Base-by-base conservation (phyloP, 345 rosid genomes). In the Alliaria petiolata region DNA sequence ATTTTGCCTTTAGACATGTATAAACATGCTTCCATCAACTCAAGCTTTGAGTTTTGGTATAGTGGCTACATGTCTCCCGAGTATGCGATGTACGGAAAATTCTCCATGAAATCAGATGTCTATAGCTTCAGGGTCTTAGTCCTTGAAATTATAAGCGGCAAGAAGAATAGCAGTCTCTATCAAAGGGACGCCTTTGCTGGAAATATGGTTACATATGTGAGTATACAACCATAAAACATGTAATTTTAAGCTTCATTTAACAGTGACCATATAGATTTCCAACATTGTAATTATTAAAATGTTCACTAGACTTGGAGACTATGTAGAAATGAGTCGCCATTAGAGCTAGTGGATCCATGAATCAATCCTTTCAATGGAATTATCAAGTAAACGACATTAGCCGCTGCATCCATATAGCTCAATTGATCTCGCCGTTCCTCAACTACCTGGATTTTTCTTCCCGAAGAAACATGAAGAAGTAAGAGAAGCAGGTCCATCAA, bases 51-150 rank as follows among this genome's bases (percentile, higher is more conserved):
- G 30, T 30, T 31, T 49, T 31, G 33, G 44, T 13, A 3, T 44
- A 71, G 76, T 44, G 71, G 58, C 2, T 74, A 74, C 4, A 74
- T 74, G 78, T 47, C 78, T 47, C 76, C 79, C 0, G 82, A 79
- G 8, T 75, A 75, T 40, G 80, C 79, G 2, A 71, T 49, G 75
- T 12, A 54, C 6, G 83, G 75, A n/a, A 47, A 61, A 1, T 76
- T 80, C 74, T 80, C 75, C 9, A 65, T 57, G 42, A 76, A 80
- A 49, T 71, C 80, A 1, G 80, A 80, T 35, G 80, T 76, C 3
- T 80, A 71, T 7, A 76, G 83, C 13, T 68, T 68, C 0, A 74
- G 74, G 0, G 58, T 75, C 16, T 13, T 78, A 36, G 65, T 72
- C 16, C 69, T 78, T 50, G 78, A 78, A n/a, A 72, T 78, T 35